A percentile compares a stretch with the other conserved stretches of the same genome.
Evolutionary conservation across 2,329 filamentous ascomycete genomes (phyloP).

Genomic region (Arthroderma uncinatum): DNA sequence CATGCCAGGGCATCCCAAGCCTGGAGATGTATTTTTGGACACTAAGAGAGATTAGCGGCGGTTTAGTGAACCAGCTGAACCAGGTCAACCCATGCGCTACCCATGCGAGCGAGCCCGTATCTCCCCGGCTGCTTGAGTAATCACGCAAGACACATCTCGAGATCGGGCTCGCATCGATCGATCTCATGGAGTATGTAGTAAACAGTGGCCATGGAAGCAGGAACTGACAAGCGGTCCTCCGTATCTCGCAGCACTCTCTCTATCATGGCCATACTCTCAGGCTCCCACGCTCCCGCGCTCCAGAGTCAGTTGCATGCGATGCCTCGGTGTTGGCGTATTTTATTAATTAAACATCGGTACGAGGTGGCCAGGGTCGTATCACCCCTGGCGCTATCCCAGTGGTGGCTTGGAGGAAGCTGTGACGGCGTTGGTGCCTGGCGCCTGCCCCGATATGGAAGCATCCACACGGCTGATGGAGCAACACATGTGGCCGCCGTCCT

Average conservation of each 20-base stretch:
- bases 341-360: conserved; percentile 4
- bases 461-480: background rate
- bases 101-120: background rate
- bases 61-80: background rate
- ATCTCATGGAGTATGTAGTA: no score
- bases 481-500: background rate
- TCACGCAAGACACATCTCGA: background rate
- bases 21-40: conserved; percentile 1
- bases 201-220: background rate
- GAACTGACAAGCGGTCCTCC: background rate
- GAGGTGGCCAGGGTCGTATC: background rate
- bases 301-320: background rate
- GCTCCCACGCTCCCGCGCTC: background rate
- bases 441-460: conserved; percentile 1
- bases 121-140: background rate
- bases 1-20: background rate
- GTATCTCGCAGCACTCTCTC: no score
- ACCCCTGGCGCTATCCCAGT: background rate
- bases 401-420: background rate
- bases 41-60: background rate
- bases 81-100: background rate
- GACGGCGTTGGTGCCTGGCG: background rate
- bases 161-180: background rate
- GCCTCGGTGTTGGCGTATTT: background rate
- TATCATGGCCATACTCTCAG: no score